Conservation (phyloP, 805 yeast species). For the Lachancea lanzarotensis region DNA sequence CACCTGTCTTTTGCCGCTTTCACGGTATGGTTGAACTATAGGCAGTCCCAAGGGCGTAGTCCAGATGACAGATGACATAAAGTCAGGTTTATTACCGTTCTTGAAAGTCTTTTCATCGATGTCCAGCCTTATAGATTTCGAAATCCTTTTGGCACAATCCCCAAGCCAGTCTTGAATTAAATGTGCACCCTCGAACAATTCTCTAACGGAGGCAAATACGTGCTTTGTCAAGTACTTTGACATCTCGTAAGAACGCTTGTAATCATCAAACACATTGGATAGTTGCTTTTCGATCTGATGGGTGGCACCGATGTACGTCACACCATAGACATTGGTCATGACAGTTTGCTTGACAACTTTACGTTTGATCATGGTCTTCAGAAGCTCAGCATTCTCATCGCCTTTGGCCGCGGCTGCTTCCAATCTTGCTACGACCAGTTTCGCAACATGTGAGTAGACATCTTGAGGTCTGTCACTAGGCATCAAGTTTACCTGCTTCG, state of each 20-base stretch:
- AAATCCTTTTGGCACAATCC: constrained; percentile 71
- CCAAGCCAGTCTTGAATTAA: constrained; percentile 95
- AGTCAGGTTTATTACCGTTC: constrained; percentile 48
- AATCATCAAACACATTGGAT: constrained; percentile 48
- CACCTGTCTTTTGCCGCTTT: constrained; percentile 55
- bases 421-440: constrained; percentile 50
- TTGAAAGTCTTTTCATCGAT: constrained; percentile 40
- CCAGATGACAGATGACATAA: constrained; percentile 90
- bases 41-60: constrained; percentile 94
- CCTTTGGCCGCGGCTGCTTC: constrained; percentile 49
- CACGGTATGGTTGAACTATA: constrained; percentile 93
- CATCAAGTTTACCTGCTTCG: constrained; percentile 65
- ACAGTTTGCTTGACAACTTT: constrained; percentile 95
- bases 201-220: constrained; percentile 78
- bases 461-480: constrained; percentile 73
- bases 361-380: constrained; percentile 63
- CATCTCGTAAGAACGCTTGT: constrained; percentile 39
- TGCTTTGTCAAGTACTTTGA: constrained; percentile 65
- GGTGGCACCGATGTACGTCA: constrained; percentile 87
- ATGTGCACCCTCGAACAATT: constrained; percentile 88
- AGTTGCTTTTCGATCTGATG: constrained; percentile 80
- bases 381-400: constrained; percentile 42
- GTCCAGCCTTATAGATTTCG: constrained; percentile 69
- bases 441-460: constrained; percentile 67
- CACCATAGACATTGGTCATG: constrained; percentile 98